phyloP scores from a whole-genome alignment of 1,284 basidiomycete genomes.

The Ustilago lituana region DNA sequence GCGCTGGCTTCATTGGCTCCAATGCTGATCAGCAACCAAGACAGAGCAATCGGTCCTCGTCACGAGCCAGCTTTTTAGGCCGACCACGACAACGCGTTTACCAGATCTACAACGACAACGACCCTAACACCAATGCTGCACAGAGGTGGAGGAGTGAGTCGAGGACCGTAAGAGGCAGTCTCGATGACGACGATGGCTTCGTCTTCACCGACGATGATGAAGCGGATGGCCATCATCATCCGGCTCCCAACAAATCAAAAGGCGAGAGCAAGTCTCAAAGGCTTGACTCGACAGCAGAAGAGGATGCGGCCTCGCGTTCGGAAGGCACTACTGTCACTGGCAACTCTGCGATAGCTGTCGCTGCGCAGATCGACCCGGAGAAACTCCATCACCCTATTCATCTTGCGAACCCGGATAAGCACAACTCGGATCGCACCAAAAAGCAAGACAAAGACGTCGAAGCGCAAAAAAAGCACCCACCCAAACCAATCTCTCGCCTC shows the following conservation, averaged over 20 bases:
- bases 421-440: background rate
- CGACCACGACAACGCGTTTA: conserved; percentile 39
- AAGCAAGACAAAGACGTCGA: conserved; percentile 35
- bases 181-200: conserved; percentile 33
- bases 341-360: conserved; percentile 1
- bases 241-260: background rate
- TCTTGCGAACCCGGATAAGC: background rate
- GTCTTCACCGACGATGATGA: conserved; percentile 34
- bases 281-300: conserved; percentile 18
- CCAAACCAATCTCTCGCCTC: conserved; percentile 29
- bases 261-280: background rate
- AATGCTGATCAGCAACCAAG: conserved; percentile 9
- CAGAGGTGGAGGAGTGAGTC: conserved; percentile 37
- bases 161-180: conserved; percentile 32
- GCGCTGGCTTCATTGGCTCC: conserved; percentile 23
- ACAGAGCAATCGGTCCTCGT: conserved; percentile 27
- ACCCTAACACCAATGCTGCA: background rate
- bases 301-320: conserved; percentile 7
- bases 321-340: conserved; percentile 15
- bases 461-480: conserved; percentile 15
- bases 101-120: conserved; percentile 21
- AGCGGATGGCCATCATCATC: background rate
- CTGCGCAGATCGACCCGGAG: conserved; percentile 4
- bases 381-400: background rate
- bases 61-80: conserved; percentile 42